Percentiles rank a stretch among this genome's conserved stretches.
Evolutionary conservation across 495 filamentous ascomycete genomes (phyloP).

Genomic region (Cercophora samala): DNA sequence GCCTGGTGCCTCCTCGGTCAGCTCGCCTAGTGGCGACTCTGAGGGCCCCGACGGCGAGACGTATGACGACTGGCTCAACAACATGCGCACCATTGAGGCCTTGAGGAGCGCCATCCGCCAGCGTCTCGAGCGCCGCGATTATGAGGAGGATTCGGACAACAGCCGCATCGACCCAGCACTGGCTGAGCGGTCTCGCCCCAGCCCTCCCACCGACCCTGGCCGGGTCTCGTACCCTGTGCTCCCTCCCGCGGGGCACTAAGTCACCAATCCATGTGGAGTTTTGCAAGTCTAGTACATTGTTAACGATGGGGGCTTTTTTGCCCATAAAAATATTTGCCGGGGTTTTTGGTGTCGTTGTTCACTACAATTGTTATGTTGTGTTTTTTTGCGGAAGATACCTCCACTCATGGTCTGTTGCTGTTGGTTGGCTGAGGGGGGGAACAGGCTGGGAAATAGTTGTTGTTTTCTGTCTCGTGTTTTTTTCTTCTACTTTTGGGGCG

Average conservation of each 20-base stretch:
- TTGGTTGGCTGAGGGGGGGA: background rate
- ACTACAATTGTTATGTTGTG: constrained; percentile 28
- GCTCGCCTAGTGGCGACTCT: constrained; percentile 45
- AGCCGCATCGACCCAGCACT: constrained; percentile 34
- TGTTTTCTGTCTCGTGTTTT: background rate
- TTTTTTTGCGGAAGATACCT: background rate
- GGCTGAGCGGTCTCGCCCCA: background rate
- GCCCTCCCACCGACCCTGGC: background rate
- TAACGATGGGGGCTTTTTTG: background rate
- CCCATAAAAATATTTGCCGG: background rate
- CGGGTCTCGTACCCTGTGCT: constrained; percentile 4
- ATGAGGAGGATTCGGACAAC: constrained; percentile 42
- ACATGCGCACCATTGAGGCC: constrained; percentile 74
- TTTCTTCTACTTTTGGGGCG: background rate
- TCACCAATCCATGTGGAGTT: background rate
- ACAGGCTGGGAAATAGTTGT: background rate
- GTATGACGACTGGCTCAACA: constrained; percentile 79
- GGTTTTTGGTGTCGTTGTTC: background rate
- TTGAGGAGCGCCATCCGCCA: constrained; percentile 66
- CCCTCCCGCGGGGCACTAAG: constrained; percentile 7
- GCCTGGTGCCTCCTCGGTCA: constrained; percentile 32
- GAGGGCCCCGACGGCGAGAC: constrained; percentile 44
- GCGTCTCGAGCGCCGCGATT: constrained; percentile 62
- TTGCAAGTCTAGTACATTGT: background rate
- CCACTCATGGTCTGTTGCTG: background rate